A percentile compares a stretch with the other conserved stretches of the same genome.
Conservation (phyloP, 2,329 filamentous ascomycete species). For the Phyllosticta capitalensis region DNA sequence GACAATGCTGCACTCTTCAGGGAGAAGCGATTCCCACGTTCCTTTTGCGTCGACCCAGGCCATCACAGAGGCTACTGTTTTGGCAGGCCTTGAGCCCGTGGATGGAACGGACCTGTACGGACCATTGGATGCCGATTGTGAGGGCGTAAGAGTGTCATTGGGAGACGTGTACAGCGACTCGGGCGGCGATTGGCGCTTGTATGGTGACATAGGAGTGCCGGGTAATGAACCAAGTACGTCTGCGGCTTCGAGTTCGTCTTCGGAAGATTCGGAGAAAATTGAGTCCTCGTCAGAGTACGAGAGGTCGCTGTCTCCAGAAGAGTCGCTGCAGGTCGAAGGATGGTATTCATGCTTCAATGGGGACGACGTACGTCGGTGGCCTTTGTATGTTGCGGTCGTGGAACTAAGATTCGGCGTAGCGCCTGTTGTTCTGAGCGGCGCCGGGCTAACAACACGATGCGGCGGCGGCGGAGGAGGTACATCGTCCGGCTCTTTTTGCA, state of each 20-base stretch:
- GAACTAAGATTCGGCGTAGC: conserved; percentile 33
- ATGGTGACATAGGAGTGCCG: neutral
- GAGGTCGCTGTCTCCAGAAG: conserved; percentile 47
- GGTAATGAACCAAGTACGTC: conserved; percentile 19
- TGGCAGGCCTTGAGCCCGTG: conserved; percentile 42
- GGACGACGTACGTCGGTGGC: conserved; percentile 70
- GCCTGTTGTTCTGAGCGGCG: neutral
- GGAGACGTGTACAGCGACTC: conserved; percentile 29
- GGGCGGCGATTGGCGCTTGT: conserved; percentile 28
- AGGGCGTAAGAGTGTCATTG: conserved; percentile 57
- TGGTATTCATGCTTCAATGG: conserved; percentile 96
- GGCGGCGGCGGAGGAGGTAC: conserved; percentile 37
- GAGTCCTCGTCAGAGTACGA: conserved; percentile 43
- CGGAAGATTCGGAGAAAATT: conserved; percentile 41
- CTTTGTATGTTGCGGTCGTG: conserved; percentile 35
- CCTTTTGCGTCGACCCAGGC: conserved; percentile 52
- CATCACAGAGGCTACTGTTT: conserved; percentile 51
- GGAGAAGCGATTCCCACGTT: conserved; percentile 51
- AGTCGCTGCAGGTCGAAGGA: conserved; percentile 64
- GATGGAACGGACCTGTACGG: conserved; percentile 49
- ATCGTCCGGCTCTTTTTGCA: conserved; percentile 15
- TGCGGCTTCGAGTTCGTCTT: conserved; percentile 47
- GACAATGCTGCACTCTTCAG: conserved; percentile 53
- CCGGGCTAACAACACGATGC: conserved; percentile 44
- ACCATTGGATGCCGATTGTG: conserved; percentile 72